These are phyloP conservation scores for Gynostemma pentaphyllum DNA, from an alignment of 306 rosid genomes.

Conservation along the genomic window DNA sequence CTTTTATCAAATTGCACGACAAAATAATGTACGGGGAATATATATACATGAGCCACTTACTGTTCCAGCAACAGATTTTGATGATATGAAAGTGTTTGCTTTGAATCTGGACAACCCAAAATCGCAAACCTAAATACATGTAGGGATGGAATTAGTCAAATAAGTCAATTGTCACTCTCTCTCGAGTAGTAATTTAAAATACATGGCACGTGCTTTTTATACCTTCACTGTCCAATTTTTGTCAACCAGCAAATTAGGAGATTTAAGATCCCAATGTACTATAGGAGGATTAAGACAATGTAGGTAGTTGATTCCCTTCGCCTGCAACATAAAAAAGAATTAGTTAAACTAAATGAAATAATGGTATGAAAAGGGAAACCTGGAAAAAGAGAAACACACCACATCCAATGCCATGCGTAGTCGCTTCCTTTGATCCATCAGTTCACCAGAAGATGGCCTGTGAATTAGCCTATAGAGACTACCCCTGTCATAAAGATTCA, in stretches of 20 bases:
- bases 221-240: slow-evolving; percentile 97
- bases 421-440: slow-evolving; percentile 68
- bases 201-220: slow-evolving; percentile 1
- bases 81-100: slow-evolving; percentile 79
- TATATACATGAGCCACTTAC: slow-evolving; percentile 30
- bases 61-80: slow-evolving; percentile 96
- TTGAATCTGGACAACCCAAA: slow-evolving; percentile 97
- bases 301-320: slow-evolving; percentile 95
- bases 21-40: no score
- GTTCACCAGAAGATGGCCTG: slow-evolving; percentile 78
- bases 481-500: slow-evolving; percentile 41
- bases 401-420: slow-evolving; percentile 89
- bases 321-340: slow-evolving; percentile 35
- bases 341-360: background rate
- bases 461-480: slow-evolving; percentile 81
- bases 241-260: slow-evolving; percentile 90
- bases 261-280: slow-evolving; percentile 96
- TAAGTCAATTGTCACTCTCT: background rate
- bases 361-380: background rate
- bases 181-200: background rate
- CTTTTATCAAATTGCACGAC: no score
- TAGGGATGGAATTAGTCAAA: slow-evolving; percentile 9
- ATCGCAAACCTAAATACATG: slow-evolving; percentile 58
- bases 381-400: slow-evolving; percentile 29
- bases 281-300: slow-evolving; percentile 87